Conservation (phyloP, 805 yeast genomes). For the Candida odintsovae region DNA sequence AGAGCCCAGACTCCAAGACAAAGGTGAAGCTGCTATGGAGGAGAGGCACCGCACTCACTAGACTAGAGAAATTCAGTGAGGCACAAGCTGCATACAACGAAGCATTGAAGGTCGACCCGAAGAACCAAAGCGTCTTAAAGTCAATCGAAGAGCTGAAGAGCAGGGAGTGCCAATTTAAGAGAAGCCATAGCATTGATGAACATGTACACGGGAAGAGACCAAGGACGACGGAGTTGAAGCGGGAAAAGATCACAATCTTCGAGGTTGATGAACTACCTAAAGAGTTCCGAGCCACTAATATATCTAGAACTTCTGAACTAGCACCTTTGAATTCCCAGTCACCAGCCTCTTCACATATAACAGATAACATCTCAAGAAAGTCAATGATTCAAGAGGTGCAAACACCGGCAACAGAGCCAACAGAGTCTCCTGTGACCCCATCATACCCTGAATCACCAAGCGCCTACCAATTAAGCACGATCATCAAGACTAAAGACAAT, state of each 20-base stretch:
- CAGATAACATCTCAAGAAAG: not conserved
- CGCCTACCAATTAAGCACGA: conserved; percentile 38
- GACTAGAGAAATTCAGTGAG: conserved; percentile 20
- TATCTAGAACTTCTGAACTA: not conserved
- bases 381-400: not conserved
- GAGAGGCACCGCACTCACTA: conserved; percentile 35
- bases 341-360: not conserved
- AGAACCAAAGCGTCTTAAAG: conserved; percentile 31
- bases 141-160: conserved; percentile 28
- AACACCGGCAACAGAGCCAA: not conserved
- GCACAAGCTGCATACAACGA: conserved; percentile 27
- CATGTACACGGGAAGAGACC: conserved; percentile 30
- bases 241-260: conserved; percentile 29
- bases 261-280: conserved; percentile 40
- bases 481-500: conserved; percentile 25
- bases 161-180: conserved; percentile 22
- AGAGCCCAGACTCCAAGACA: conserved; percentile 27
- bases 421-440: not conserved
- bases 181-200: conserved; percentile 45
- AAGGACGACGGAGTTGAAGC: conserved; percentile 2
- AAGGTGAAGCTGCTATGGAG: conserved; percentile 48
- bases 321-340: not conserved
- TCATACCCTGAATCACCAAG: conserved; percentile 43
- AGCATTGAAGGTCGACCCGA: conserved; percentile 37
- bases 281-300: conserved; percentile 19